Evolutionary conservation across 2,329 filamentous ascomycete species (phyloP), one percentile per base, ranked within the genome.

Genomic region (Aspergillus niger): DNA sequence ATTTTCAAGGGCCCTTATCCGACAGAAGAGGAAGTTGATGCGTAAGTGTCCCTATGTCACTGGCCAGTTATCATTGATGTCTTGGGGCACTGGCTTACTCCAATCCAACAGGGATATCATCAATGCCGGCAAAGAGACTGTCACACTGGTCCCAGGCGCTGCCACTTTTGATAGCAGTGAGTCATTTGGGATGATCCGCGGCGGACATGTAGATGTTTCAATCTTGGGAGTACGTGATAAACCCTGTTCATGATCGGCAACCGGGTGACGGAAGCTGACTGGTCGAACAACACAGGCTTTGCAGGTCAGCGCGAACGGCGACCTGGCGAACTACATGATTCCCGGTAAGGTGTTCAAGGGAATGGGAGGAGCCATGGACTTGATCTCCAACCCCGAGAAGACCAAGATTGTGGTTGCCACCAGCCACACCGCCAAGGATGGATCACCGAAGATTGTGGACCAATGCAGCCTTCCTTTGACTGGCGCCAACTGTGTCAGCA

Each of bases 281-380:
- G 10, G 30, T 43, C 28, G 15, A 15, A 53, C 43, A 15, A n/a
- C 11, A 58, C 52, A 68, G 57, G 89, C 91, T 2, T 86, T 94
- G 66, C 90, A 96, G 79, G 91, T 95, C 22, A 89, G 86, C 65
- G 90, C 90, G 0, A 82, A 85, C 2, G 91, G 91, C 26, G 91
- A 96, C 72, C 78, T 96, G 56, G 91, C 91, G 49, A 95, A 95
- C 77, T 96, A 91, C 82, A 95, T 95, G 89, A 90, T 96, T 64
- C 91, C 91, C 0, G 91, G 91, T 24, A 95, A 94, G 77, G 86
- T 91, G 10, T 74, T 92, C 77, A 95, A 95, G 82, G 91, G 91
- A 17, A 95, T 96, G 88, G 91, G 91, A 62, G 88, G 88, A 28
- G 88, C 88, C 17, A 91, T 91, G 88, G 88, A 91, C 72, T 78